Percentiles rank a stretch among this genome's conserved stretches.
Evolutionary conservation across 305 asterid genomes (phyloP).

Genomic region (Solanum hybrid): DNA sequence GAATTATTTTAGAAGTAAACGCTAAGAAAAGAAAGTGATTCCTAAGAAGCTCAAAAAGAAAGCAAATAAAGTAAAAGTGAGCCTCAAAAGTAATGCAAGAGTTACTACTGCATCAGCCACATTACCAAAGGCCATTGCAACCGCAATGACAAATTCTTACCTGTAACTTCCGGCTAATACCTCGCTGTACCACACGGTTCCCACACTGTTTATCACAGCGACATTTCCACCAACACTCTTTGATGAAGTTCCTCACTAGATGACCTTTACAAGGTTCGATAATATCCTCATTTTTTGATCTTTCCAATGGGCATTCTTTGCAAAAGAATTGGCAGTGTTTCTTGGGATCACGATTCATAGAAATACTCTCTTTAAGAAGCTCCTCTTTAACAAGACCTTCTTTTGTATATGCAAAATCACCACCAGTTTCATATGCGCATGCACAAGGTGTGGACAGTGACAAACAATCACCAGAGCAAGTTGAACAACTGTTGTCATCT

Average conservation of each 20-base stretch:
- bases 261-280: conserved; percentile 69
- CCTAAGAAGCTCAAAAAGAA: background rate
- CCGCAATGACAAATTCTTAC: conserved; percentile 16
- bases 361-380: conserved; percentile 42
- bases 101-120: background rate
- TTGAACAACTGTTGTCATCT: conserved; percentile 34
- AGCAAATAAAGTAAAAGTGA: conserved; percentile 5
- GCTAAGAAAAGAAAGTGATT: background rate
- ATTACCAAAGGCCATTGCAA: background rate
- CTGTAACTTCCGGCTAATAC: conserved; percentile 54
- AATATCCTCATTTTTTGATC: conserved; percentile 35
- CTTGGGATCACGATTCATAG: conserved; percentile 49
- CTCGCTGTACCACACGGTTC: conserved; percentile 74
- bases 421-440: conserved; percentile 42
- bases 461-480: conserved; percentile 56
- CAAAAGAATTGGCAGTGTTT: conserved; percentile 47
- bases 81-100: background rate
- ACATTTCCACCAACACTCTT: conserved; percentile 72
- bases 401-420: conserved; percentile 46
- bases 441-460: conserved; percentile 39
- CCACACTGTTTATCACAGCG: conserved; percentile 62
- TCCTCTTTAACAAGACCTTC: conserved; percentile 56
- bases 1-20: background rate
- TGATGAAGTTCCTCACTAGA: conserved; percentile 49
- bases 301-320: conserved; percentile 55